Base-by-base conservation (phyloP, 768 basidiomycete genomes). In the Hortiboletus flavorubellus region DNA sequence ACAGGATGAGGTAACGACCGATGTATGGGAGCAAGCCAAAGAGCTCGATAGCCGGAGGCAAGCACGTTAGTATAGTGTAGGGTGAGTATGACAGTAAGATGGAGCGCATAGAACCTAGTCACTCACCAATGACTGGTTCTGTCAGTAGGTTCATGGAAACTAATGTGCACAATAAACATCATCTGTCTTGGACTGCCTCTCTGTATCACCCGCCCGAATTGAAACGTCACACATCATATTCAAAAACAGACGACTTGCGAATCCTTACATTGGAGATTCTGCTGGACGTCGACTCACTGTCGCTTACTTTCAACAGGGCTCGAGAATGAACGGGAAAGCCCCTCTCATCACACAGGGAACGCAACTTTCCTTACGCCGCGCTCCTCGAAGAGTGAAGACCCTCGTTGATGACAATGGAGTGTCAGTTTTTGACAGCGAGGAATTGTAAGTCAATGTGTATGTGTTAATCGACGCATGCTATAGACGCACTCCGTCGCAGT, bases 21-120 rank as follows among this genome's bases (percentile, higher is more conserved):
- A 80, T 3, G 70, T 80, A 29, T 92, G 90, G 90, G 78, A 85
- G 55, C 75, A 72, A 46, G 76, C 82, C 14, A 91, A 86, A 65
- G 71, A 60, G n/a, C 65, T 91, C 44, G 87, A 90, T 59, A 64
- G 67, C 31, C 70, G 73, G 45, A 70, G 83, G 53, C 76, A 48
- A 44, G 55, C 46, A 33, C 57, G 59, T 49, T 59, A 59, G 53
- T 15, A 14, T 42, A 52, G 39, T 37, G 31, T 53, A 42, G 30
- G 48, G 62, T 60, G 39, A 65, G 57, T 41, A 35, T 51, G 29
- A 12, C 34, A 11, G 10, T 40, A 16, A 10, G 35, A 21, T 29
- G 40, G 12, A 53, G 23, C 41, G 37, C 45, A 42, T 21, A 18
- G 6, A 42, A 53, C 46, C 15, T 30, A 30, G 35, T 18, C 26